Evolutionary conservation across 345 rosid species (phyloP).

Genomic region (Zanthoxylum bungeanum): DNA sequence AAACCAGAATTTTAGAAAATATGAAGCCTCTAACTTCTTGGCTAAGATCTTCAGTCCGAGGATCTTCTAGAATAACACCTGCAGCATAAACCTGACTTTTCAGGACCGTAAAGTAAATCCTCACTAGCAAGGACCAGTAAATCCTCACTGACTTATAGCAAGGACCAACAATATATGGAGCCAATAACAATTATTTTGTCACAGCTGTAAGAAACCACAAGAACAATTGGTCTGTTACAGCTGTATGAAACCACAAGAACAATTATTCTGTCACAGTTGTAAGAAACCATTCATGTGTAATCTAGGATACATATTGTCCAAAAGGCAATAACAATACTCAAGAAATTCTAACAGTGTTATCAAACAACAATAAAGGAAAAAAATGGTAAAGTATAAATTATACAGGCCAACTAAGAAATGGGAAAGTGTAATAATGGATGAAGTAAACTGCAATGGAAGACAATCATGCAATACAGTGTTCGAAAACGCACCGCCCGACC

Average conservation of each 20-base stretch:
- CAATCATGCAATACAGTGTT: background rate
- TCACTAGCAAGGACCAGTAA: conserved; percentile 4
- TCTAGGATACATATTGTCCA: background rate
- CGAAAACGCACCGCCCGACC: too few species aligned
- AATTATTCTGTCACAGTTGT: background rate
- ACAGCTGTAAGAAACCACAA: too few species aligned
- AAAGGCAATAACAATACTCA: background rate
- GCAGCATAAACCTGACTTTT: conserved; percentile 36
- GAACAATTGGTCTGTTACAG: background rate
- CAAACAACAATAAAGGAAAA: background rate
- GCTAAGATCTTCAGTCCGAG: conserved; percentile 96
- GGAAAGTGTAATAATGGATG: background rate
- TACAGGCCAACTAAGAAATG: background rate
- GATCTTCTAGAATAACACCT: conserved; percentile 97
- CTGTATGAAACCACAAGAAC: background rate
- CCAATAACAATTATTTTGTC: background rate
- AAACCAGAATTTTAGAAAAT: conserved; percentile 91
- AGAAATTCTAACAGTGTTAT: background rate
- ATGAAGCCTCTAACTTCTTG: conserved; percentile 99
- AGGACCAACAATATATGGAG: background rate
- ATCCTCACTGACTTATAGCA: conserved; percentile 8
- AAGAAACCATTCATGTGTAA: background rate
- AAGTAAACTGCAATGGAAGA: background rate
- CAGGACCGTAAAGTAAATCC: conserved; percentile 6
- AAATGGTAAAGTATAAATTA: background rate